Evolutionary conservation across 352 stramenopile species (phyloP).

Genomic region (Globisporangium paddicum): DNA sequence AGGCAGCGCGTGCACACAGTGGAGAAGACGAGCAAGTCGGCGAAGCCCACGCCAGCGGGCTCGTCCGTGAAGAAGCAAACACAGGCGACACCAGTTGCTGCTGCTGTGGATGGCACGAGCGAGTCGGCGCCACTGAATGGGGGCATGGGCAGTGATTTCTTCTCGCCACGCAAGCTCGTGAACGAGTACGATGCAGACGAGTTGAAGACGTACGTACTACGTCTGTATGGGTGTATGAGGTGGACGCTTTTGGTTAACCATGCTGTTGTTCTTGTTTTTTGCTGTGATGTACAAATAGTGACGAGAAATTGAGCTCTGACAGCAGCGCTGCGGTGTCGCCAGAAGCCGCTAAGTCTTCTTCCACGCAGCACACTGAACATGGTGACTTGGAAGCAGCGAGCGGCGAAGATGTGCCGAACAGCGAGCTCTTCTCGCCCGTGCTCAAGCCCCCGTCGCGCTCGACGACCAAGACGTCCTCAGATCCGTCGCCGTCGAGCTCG

Average conservation of each 20-base stretch:
- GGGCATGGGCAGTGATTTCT: constrained; percentile 18
- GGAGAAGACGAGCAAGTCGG: constrained; percentile 43
- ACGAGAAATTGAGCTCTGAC: constrained; percentile 4
- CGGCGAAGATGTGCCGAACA: constrained; percentile 27
- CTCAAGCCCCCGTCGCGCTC: constrained; percentile 43
- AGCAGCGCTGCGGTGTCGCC: constrained; percentile 2
- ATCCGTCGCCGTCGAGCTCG: constrained; percentile 28
- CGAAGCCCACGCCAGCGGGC: constrained; percentile 25
- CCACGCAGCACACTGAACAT: background rate
- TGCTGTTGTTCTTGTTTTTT: background rate
- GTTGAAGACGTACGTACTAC: constrained; percentile 3
- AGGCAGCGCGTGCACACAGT: constrained; percentile 42
- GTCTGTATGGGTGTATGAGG: background rate
- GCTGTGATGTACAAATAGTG: constrained; percentile 2
- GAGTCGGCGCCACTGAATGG: constrained; percentile 23
- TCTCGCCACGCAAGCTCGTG: constrained; percentile 58
- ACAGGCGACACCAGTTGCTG: background rate
- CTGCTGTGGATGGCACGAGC: background rate
- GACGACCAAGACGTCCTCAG: constrained; percentile 25
- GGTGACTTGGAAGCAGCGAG: constrained; percentile 9
- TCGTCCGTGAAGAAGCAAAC: constrained; percentile 20
- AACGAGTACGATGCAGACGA: constrained; percentile 46
- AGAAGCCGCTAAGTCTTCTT: background rate
- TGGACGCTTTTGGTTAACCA: background rate
- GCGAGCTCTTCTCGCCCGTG: constrained; percentile 70